Conservation (phyloP, 2,329 filamentous ascomycete species). For the Cladosporium sp. region DNA sequence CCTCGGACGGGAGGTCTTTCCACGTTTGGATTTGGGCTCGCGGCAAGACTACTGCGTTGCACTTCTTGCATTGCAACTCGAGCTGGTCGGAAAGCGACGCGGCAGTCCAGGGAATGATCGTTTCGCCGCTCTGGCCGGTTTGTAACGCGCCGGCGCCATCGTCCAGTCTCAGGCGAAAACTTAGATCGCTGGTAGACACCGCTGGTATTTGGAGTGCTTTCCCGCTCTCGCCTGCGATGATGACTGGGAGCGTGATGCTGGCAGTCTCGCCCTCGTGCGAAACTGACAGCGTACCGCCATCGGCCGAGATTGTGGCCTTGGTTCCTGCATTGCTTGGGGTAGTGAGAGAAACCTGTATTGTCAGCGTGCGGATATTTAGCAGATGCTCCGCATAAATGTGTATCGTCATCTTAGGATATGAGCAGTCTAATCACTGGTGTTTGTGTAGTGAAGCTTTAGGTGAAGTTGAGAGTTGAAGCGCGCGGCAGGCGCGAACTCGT, state of each 20-base stretch:
- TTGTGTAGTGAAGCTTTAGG: neutral
- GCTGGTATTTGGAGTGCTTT: constrained; percentile 46
- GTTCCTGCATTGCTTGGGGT: constrained; percentile 41
- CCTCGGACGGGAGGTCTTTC: constrained; percentile 93
- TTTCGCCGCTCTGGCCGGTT: constrained; percentile 13
- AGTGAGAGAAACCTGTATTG: constrained; percentile 50
- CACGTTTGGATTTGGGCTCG: constrained; percentile 51
- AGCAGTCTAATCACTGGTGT: neutral
- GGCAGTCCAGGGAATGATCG: constrained; percentile 43
- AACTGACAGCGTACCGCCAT: constrained; percentile 41
- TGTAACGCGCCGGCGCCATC: constrained; percentile 23
- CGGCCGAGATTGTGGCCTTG: constrained; percentile 40
- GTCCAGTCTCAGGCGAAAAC: constrained; percentile 51
- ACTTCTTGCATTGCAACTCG: constrained; percentile 26
- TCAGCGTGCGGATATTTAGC: constrained; percentile 56
- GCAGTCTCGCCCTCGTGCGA: constrained; percentile 42
- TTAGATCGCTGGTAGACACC: constrained; percentile 46
- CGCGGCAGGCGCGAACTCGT: neutral
- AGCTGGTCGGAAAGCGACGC: constrained; percentile 25
- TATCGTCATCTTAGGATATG: constrained; percentile 21
- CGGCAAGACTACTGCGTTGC: constrained; percentile 23
- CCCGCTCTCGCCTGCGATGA: constrained; percentile 34
- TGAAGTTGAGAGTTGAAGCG: neutral
- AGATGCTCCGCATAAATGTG: constrained; percentile 57
- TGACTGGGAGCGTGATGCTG: constrained; percentile 44